Conservation (phyloP, 2,329 filamentous ascomycete genomes). For the Drechslerella dactyloides region DNA sequence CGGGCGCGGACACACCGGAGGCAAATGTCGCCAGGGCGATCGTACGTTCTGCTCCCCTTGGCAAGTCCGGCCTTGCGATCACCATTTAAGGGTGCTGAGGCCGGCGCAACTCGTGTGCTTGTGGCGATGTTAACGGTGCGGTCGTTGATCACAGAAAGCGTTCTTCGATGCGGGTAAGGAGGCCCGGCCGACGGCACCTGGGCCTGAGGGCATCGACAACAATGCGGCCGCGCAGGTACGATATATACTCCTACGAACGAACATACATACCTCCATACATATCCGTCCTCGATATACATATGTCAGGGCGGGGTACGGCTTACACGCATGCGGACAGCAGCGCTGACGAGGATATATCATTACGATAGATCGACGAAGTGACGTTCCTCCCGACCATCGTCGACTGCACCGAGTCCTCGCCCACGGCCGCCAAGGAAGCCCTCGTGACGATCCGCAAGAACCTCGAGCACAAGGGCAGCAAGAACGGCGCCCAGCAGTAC, state of each 20-base stretch:
- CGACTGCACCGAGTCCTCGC: constrained; percentile 91
- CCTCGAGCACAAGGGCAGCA: constrained; percentile 70
- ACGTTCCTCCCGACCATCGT: constrained; percentile 92
- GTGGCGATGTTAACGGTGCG: constrained; percentile 18
- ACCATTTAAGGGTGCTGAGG: constrained; percentile 12
- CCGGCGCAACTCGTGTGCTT: constrained; percentile 11
- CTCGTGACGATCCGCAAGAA: constrained; percentile 82
- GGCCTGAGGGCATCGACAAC: constrained; percentile 47
- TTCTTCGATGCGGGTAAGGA: constrained; percentile 73
- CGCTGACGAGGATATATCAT: constrained; percentile 24
- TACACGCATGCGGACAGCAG: no score
- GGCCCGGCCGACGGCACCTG: constrained; percentile 61
- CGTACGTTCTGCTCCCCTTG: constrained; percentile 62
- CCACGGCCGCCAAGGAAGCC: constrained; percentile 79
- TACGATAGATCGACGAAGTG: constrained; percentile 78
- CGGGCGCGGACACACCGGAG: constrained; percentile 67
- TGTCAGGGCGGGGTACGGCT: no score
- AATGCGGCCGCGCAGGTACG: constrained; percentile 12
- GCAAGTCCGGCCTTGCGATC: not conserved
- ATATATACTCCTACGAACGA: constrained; percentile 61
- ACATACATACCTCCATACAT: constrained; percentile 34
- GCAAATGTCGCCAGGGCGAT: constrained; percentile 70
- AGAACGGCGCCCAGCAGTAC: constrained; percentile 77
- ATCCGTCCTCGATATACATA: constrained; percentile 10
- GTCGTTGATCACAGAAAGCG: constrained; percentile 73